phyloP scores from a whole-genome alignment of 441 rosid genomes.

The Mallotus repandus region DNA sequence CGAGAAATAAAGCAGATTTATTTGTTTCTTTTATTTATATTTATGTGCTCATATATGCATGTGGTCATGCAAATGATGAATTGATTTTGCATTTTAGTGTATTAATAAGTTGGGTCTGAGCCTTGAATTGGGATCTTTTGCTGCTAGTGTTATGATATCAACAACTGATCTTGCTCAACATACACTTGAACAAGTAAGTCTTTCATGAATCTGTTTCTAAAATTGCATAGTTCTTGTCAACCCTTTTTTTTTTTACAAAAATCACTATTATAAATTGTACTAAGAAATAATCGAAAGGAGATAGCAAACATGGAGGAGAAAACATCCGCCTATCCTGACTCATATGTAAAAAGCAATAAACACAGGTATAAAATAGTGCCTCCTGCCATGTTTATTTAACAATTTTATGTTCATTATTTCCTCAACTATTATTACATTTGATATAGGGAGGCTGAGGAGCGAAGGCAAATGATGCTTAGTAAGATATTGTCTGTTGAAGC shows the following conservation, averaged over 20 bases:
- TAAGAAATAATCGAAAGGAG: neutral
- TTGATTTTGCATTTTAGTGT: conserved; percentile 63
- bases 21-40: conserved; percentile 1
- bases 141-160: conserved; percentile 98
- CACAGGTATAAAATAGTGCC: neutral
- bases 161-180: conserved; percentile 94
- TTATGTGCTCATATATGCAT: conserved; percentile 10
- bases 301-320: neutral
- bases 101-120: conserved; percentile 94
- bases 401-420: conserved; percentile 3
- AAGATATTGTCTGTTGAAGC: conserved; percentile 86
- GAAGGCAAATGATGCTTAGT: conserved; percentile 92
- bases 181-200: conserved; percentile 92
- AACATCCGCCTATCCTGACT: neutral
- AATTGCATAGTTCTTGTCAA: conserved; percentile 6
- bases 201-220: conserved; percentile 19
- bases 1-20: neutral
- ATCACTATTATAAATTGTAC: neutral
- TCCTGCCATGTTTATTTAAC: neutral
- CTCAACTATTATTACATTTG: conserved; percentile 21
- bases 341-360: neutral
- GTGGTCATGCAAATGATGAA: conserved; percentile 22
- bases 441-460: conserved; percentile 90
- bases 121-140: conserved; percentile 97
- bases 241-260: neutral